phyloP scores from a whole-genome alignment of 495 filamentous ascomycete species.

The Pseudomonodictys pantanalensis region DNA sequence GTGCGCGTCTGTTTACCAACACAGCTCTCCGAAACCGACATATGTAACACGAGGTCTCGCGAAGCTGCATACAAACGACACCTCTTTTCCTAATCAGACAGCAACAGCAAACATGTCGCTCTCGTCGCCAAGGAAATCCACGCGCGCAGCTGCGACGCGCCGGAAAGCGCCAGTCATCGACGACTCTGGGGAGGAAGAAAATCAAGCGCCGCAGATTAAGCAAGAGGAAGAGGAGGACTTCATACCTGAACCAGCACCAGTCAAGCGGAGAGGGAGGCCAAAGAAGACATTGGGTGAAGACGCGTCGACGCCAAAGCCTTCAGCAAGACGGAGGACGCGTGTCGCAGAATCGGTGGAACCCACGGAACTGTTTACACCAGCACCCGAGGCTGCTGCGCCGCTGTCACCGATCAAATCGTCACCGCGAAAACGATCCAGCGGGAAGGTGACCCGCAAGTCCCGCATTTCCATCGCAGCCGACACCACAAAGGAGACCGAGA shows the following conservation, averaged over 20 bases:
- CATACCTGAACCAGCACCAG: constrained; percentile 70
- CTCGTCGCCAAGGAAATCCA: constrained; percentile 26
- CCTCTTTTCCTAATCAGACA: neutral
- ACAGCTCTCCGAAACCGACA: too few relatives aligned
- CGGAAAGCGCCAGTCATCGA: constrained; percentile 59
- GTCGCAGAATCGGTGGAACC: constrained; percentile 51
- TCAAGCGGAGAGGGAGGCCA: constrained; percentile 48
- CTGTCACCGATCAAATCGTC: constrained; percentile 62
- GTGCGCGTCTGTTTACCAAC: too few relatives aligned
- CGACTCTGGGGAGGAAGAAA: constrained; percentile 68
- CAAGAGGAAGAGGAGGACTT: constrained; percentile 66
- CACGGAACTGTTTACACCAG: constrained; percentile 58
- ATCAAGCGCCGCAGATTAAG: constrained; percentile 50
- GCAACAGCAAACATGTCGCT: constrained; percentile 21
- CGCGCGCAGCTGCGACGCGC: constrained; percentile 28
- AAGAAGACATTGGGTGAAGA: constrained; percentile 60
- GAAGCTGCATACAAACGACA: neutral
- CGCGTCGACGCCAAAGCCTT: constrained; percentile 40
- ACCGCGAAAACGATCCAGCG: constrained; percentile 68
- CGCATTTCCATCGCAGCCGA: constrained; percentile 45
- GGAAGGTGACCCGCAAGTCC: constrained; percentile 55
- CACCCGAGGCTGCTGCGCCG: constrained; percentile 55
- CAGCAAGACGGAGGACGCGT: constrained; percentile 36
- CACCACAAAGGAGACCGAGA: constrained; percentile 37
- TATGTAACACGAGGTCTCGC: too few relatives aligned